Percentiles rank a stretch among this genome's conserved stretches.
Conservation (phyloP, 352 stramenopile genomes). For the Phytophthora brassicae region DNA sequence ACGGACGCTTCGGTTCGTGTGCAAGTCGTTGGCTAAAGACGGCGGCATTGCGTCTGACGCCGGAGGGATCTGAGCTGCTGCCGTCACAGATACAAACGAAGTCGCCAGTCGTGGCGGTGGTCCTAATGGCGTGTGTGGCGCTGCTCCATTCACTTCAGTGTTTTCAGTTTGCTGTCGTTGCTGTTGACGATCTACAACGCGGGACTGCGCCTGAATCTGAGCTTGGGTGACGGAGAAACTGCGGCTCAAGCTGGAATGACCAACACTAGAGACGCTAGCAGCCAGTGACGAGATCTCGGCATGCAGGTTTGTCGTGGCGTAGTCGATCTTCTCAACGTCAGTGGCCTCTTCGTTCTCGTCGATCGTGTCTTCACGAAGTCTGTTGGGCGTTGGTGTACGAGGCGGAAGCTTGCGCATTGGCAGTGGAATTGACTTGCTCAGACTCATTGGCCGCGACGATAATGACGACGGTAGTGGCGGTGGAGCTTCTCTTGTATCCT, state of each 20-base stretch:
- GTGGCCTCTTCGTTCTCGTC: constrained; percentile 50
- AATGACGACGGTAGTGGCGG: constrained; percentile 61
- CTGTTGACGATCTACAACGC: constrained; percentile 15
- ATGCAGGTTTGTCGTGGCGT: constrained; percentile 74
- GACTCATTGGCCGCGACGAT: constrained; percentile 65
- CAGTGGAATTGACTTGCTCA: constrained; percentile 84
- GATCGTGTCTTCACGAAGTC: constrained; percentile 28
- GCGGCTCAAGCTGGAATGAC: constrained; percentile 68
- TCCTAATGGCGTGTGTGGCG: constrained; percentile 23
- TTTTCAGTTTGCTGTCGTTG: constrained; percentile 15
- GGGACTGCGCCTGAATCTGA: constrained; percentile 34
- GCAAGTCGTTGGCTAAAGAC: constrained; percentile 45
- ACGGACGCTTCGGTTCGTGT: constrained; percentile 76
- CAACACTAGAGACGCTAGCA: constrained; percentile 74
- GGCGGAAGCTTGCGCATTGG: constrained; percentile 39
- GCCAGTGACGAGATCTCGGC: constrained; percentile 84
- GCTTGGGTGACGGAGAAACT: constrained; percentile 69
- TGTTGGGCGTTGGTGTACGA: constrained; percentile 21
- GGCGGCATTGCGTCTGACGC: constrained; percentile 49
- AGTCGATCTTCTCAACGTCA: constrained; percentile 68
- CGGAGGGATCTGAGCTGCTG: constrained; percentile 30
- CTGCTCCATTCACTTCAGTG: constrained; percentile 9
- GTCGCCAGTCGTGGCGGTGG: constrained; percentile 23
- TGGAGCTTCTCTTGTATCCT: constrained; percentile 22
- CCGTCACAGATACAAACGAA: constrained; percentile 48